Evolutionary conservation across 495 filamentous ascomycete genomes (phyloP).

Genomic region (Sabuloglossum arenarium): DNA sequence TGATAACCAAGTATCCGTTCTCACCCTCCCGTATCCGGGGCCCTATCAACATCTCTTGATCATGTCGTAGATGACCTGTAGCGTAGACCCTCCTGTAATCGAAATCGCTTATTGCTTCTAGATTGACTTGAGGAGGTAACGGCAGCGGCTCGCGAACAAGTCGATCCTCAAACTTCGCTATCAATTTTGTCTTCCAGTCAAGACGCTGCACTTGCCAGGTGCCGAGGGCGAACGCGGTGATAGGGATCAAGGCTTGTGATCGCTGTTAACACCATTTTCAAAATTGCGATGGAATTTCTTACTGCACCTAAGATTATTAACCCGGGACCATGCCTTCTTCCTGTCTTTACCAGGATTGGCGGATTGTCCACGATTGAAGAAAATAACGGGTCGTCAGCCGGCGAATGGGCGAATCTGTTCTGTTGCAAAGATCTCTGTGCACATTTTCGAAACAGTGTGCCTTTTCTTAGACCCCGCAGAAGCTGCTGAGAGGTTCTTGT

Average conservation of each 20-base stretch:
- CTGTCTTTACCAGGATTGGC: slow-evolving; percentile 46
- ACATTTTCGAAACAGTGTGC: neutral
- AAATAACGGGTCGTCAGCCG: slow-evolving; percentile 51
- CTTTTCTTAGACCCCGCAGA: neutral
- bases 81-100: slow-evolving; percentile 75
- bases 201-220: slow-evolving; percentile 94
- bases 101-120: slow-evolving; percentile 60
- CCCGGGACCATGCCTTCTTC: slow-evolving; percentile 58
- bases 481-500: neutral
- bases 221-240: slow-evolving; percentile 76
- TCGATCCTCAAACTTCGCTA: slow-evolving; percentile 78
- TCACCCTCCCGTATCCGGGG: slow-evolving; percentile 76
- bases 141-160: slow-evolving; percentile 72
- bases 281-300: neutral
- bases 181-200: slow-evolving; percentile 76
- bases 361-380: slow-evolving; percentile 72
- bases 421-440: neutral
- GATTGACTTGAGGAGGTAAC: slow-evolving; percentile 63
- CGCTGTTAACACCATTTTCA: slow-evolving; percentile 4
- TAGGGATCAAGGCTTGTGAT: slow-evolving; percentile 54
- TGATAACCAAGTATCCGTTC: slow-evolving; percentile 77
- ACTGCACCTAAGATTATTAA: slow-evolving; percentile 52
- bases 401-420: slow-evolving; percentile 12
- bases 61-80: slow-evolving; percentile 58
- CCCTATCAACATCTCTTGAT: slow-evolving; percentile 88